These are phyloP conservation scores for Mycena vitilis DNA, from an alignment of 768 basidiomycete species.

Conservation along the genomic window DNA sequence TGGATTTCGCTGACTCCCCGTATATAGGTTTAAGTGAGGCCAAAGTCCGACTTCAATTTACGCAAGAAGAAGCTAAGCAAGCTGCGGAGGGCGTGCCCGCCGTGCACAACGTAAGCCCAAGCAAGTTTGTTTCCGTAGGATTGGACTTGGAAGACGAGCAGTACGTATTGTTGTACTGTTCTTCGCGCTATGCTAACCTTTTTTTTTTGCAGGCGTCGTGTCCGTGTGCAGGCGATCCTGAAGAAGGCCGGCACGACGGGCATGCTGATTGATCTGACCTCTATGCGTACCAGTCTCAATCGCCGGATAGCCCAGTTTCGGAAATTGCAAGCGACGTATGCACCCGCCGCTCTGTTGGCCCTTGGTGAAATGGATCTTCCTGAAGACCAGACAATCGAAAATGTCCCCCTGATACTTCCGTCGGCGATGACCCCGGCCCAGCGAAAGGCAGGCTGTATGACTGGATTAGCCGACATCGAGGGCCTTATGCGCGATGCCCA, in stretches of 20 bases:
- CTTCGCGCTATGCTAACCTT: background rate
- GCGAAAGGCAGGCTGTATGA: background rate
- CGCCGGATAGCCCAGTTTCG: background rate
- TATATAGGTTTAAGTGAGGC: background rate
- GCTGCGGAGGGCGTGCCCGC: background rate
- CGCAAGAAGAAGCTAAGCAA: conserved; percentile 3
- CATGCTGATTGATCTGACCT: background rate
- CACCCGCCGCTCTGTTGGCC: background rate
- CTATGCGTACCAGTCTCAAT: background rate
- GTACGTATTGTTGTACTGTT: background rate
- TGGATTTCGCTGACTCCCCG: background rate
- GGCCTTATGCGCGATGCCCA: background rate
- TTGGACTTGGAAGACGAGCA: conserved; percentile 14
- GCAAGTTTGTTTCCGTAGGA: background rate
- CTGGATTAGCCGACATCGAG: background rate
- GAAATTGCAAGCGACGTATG: background rate
- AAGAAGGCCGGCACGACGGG: conserved; percentile 5
- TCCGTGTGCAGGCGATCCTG: conserved; percentile 33
- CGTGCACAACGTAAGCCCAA: conserved; percentile 6
- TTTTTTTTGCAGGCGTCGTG: background rate
- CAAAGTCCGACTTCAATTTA: background rate
- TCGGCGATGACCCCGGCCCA: background rate
- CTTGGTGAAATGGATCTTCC: background rate
- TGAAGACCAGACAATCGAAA: background rate
- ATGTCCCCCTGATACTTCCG: background rate